Evolutionary conservation across 1,139 yeast genomes (phyloP), one percentile per base, ranked within the genome.

Genomic region (Arxiozyma bovina): DNA sequence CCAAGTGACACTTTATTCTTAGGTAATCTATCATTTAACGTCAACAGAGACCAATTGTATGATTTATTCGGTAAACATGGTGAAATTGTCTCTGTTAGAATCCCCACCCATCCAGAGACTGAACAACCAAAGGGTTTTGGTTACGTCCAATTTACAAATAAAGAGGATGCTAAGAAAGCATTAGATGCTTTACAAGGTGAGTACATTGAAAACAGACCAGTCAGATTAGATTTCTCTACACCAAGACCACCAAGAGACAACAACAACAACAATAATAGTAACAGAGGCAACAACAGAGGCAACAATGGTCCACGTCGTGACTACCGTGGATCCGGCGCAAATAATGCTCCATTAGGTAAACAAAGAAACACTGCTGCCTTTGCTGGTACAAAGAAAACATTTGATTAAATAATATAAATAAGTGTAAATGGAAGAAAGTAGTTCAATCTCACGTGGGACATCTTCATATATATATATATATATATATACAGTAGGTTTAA

Each of bases 101-200:
- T 93, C 65, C 99, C 99, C 73, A 91, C 98, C 51, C 95, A 91
- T 76, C 98, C 96, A 70, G 98, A 91, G 74, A 90, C 98, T 62
- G 96, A 90, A 73, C 97, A 91, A 77, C 96, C 96, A 73, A 93
- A 93, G 82, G 99, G 99, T 63, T 93, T 93, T 77, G 99, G 98
- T 63, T 93, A 93, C 75, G 96, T 93, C 58, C 98, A 93, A 77
- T 91, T 82, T 72, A 78, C 86, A 46, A 78, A 85, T 55, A 77
- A 87, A 61, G 98, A 91, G 52, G 96, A 89, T 71, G 98, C 99
- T 63, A 82, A 86, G 76, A 81, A 84, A 60, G 98, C 98, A 57
- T 76, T 87, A 63, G 91, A 86, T 62, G 91, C 87, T 57, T 75
- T 91, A 74, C 87, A 88, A 72, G 98, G 98, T 70, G 85, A 84